Evolutionary conservation across 306 rosid genomes (phyloP).

Genomic region (Urtica urens): DNA sequence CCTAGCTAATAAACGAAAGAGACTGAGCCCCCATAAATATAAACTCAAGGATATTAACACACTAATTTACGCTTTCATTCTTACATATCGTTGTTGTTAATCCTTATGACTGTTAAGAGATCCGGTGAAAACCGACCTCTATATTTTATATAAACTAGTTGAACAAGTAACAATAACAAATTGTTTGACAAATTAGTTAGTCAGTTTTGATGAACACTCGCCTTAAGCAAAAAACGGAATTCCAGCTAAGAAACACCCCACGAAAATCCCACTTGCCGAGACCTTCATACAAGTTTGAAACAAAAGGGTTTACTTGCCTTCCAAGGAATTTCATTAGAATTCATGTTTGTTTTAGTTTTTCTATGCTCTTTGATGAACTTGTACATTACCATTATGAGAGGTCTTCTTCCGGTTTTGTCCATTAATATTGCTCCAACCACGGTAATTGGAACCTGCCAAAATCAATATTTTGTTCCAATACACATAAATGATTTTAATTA

Average conservation of each 20-base stretch:
- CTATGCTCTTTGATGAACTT: background rate
- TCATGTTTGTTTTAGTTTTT: background rate
- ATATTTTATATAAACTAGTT: background rate
- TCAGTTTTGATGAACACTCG: background rate
- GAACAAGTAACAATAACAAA: background rate
- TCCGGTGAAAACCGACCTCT: too few relatives aligned
- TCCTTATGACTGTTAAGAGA: too few relatives aligned
- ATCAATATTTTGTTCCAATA: background rate
- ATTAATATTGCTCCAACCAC: constrained; percentile 28
- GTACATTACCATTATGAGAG: constrained; percentile 35
- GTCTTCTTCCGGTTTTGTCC: constrained; percentile 38
- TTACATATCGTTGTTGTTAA: too few relatives aligned
- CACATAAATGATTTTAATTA: background rate
- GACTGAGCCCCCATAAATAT: too few relatives aligned
- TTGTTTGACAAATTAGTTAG: background rate
- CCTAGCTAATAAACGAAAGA: too few relatives aligned
- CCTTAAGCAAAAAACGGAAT: constrained; percentile 37
- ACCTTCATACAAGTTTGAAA: constrained; percentile 23
- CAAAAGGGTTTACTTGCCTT: background rate
- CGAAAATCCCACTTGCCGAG: constrained; percentile 41
- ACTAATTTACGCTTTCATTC: too few relatives aligned
- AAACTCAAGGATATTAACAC: too few relatives aligned
- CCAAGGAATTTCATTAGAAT: background rate
- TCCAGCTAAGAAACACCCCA: constrained; percentile 40
- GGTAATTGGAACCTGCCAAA: constrained; percentile 40